Conservation (phyloP, 2,329 filamentous ascomycete species). For the Claviceps monticola region DNA sequence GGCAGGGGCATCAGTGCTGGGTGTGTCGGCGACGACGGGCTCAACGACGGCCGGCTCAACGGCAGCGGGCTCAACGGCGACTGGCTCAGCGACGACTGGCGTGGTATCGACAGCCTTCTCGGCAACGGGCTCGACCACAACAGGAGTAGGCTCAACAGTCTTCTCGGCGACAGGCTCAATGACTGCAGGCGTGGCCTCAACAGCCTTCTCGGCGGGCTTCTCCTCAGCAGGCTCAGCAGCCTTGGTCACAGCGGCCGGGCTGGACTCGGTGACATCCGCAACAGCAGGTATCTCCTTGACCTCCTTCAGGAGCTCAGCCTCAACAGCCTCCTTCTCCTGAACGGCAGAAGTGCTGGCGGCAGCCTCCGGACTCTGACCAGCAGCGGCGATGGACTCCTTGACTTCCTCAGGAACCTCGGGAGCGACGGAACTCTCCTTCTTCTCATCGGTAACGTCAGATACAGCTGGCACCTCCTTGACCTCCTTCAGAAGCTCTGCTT, state of each 20-base stretch:
- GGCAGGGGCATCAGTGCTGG: background rate
- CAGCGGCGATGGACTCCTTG: constrained; percentile 41
- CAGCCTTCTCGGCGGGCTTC: constrained; percentile 6
- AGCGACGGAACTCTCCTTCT: constrained; percentile 30
- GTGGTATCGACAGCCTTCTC: background rate
- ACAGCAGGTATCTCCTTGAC: constrained; percentile 30
- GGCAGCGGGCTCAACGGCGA: background rate
- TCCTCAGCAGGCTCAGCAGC: constrained; percentile 10
- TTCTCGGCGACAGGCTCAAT: background rate
- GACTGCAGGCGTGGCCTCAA: background rate
- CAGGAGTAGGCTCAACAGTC: background rate
- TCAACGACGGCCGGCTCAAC: background rate
- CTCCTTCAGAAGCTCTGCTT: constrained; percentile 58
- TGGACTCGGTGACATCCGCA: constrained; percentile 2
- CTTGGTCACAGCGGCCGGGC: constrained; percentile 8
- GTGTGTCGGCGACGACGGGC: background rate
- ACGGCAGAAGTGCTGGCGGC: constrained; percentile 55
- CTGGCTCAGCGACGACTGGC: background rate
- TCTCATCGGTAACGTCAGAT: constrained; percentile 18
- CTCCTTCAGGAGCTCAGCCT: constrained; percentile 58
- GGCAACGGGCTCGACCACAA: background rate
- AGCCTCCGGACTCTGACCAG: constrained; percentile 55
- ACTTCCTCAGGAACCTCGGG: constrained; percentile 41
- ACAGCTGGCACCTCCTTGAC: constrained; percentile 30
- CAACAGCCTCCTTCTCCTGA: constrained; percentile 59